Base-by-base conservation (phyloP, 768 basidiomycete species). In the Gelatoporia subvermispora region DNA sequence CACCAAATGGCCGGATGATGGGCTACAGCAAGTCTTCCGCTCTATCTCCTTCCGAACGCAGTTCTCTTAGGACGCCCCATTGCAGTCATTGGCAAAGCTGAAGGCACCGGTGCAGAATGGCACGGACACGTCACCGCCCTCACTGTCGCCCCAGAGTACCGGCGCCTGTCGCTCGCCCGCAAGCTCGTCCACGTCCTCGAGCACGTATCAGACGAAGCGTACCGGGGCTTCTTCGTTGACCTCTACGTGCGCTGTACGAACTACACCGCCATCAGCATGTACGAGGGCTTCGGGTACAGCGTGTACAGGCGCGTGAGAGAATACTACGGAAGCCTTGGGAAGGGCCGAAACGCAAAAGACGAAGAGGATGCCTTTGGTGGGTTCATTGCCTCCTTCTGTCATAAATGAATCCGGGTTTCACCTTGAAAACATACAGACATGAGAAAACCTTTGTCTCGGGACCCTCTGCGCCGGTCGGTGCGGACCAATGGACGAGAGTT, bases 91-190 rank as follows among this genome's bases (percentile, higher is more conserved):
- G 93, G 93, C 21, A 99, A 98, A 60, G 91, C 93, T 1, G 93
- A 96, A 66, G 93, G 93, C 2, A 53, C 65, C 4, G 72, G 73
- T 0, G 49, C 67, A 1, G 93, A 94, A 59, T 92, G 88, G 82
- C 92, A 93, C 60, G 95, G 93, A 0, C 96, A 98, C 61, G 84
- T 98, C 59, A 97, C 95, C 0, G 94, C 94, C 0, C 73, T 99
- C 43, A 92, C 93, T 4, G 93, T 99, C 47, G 88, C 93, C 0
- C 96, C 96, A 11, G 84, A 90, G 59, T 96, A 91, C 67, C 87
- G 96, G 36, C 85, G 89, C 2, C 78, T 97, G 2, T 82, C 82
- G 1, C 82, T 98, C 39, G 95, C 92, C 0, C 80, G 83, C 57
- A 83, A 80, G 64, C 85, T 98, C 80, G 91, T 95, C 81, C 64